phyloP scores from a whole-genome alignment of 2,329 filamentous ascomycete species.

The Teratosphaeria epicoccoides region DNA sequence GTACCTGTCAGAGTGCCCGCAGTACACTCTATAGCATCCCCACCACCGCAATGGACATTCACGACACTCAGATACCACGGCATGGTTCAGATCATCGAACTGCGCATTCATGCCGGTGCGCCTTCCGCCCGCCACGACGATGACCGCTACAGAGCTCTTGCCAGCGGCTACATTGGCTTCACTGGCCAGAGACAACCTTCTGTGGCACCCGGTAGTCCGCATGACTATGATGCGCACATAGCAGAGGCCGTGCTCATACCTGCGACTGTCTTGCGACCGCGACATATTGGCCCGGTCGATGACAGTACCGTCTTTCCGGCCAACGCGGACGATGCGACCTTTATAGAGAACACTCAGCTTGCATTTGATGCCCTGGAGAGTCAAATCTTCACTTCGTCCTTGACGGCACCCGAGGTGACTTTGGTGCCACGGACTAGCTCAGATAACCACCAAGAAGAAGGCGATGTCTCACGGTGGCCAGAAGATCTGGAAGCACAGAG shows the following conservation, averaged over 20 bases:
- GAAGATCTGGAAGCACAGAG: conserved; percentile 4
- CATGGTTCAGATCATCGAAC: conserved; percentile 24
- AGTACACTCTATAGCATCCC: background rate
- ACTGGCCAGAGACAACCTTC: background rate
- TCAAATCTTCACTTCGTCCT: conserved; percentile 27
- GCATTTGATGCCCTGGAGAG: conserved; percentile 32
- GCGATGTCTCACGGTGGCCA: conserved; percentile 4
- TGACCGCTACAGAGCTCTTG: conserved; percentile 30
- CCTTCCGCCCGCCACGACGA: conserved; percentile 33
- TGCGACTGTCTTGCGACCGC: background rate
- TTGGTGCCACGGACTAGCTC: background rate
- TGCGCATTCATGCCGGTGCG: conserved; percentile 38
- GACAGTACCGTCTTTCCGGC: background rate
- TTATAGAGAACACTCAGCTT: conserved; percentile 35
- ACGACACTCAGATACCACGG: background rate
- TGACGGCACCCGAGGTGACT: conserved; percentile 4
- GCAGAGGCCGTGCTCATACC: background rate
- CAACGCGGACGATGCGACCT: conserved; percentile 9
- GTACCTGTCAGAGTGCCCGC: background rate
- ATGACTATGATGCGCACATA: background rate
- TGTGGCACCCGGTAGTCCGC: background rate
- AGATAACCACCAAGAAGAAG: background rate
- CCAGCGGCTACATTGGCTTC: conserved; percentile 32
- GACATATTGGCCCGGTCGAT: background rate
- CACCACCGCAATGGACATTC: background rate